These are phyloP conservation scores for Scheffersomyces ergatensis DNA, from an alignment of 805 yeast genomes.

Conservation along the genomic window DNA sequence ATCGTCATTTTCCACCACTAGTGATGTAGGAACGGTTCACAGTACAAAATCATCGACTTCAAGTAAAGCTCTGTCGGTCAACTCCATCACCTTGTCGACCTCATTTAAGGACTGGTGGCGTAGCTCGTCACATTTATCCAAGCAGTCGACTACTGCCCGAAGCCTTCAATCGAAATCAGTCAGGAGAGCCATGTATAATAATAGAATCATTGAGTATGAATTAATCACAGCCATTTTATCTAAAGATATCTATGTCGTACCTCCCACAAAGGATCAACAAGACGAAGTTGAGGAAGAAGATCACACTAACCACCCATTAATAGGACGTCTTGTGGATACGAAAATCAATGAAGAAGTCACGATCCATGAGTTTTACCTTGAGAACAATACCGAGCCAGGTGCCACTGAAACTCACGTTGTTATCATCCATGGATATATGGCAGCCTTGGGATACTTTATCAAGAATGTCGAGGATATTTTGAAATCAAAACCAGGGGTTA, in stretches of 20 bases:
- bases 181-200: constrained; percentile 19
- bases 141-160: constrained; percentile 6
- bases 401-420: constrained; percentile 23
- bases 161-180: constrained; percentile 3
- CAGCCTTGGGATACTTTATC: constrained; percentile 40
- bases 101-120: constrained; percentile 41
- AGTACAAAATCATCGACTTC: not conserved
- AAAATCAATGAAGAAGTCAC: constrained; percentile 23
- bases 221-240: constrained; percentile 32
- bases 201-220: constrained; percentile 30
- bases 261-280: constrained; percentile 12
- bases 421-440: constrained; percentile 44
- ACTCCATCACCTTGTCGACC: constrained; percentile 19
- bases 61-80: not conserved
- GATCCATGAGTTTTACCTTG: constrained; percentile 37
- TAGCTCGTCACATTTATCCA: constrained; percentile 20
- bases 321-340: constrained; percentile 27
- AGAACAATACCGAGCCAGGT: constrained; percentile 12
- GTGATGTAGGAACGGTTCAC: not conserved
- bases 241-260: constrained; percentile 21
- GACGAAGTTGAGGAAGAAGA: not conserved
- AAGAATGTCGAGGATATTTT: constrained; percentile 35
- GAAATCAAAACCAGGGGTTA: constrained; percentile 26
- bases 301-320: constrained; percentile 2
- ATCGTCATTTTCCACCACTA: not conserved